These are phyloP conservation scores for Alternaria longipes DNA, from an alignment of 2,329 filamentous ascomycete genomes.

Conservation along the genomic window DNA sequence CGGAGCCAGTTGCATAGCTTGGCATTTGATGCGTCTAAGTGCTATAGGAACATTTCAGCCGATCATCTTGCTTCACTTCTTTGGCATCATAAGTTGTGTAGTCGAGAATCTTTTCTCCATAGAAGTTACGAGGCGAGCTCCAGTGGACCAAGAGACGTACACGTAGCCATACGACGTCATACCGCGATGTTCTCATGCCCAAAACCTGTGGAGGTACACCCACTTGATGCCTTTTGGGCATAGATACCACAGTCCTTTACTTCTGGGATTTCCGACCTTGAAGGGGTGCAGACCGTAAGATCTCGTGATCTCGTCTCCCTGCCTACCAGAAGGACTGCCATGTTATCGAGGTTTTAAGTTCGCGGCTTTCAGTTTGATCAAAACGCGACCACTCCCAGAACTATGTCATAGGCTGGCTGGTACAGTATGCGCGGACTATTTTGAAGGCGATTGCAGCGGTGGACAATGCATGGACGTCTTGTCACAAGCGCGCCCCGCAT, in stretches of 20 bases:
- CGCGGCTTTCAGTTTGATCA: neutral
- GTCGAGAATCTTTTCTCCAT: neutral
- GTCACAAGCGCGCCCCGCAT: slow-evolving; percentile 36
- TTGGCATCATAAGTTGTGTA: neutral
- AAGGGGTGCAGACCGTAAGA: neutral
- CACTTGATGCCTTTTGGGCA: neutral
- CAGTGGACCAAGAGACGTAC: neutral
- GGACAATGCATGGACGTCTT: neutral
- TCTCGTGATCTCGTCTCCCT: neutral
- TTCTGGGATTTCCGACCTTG: neutral
- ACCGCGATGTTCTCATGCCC: neutral
- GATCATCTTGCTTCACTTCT: slow-evolving; percentile 5
- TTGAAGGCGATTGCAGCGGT: slow-evolving; percentile 5
- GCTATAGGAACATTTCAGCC: neutral
- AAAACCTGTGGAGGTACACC: neutral
- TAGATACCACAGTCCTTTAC: neutral
- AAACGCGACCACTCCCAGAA: neutral
- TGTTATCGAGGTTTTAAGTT: neutral
- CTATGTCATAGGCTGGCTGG: neutral
- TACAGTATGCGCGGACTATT: neutral
- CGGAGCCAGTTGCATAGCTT: slow-evolving; percentile 1
- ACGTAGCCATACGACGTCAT: slow-evolving; percentile 1
- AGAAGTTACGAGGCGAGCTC: neutral
- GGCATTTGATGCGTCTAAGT: neutral
- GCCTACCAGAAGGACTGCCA: neutral